Conservation (phyloP, 768 basidiomycete genomes). For the Pleurotus eryngii region DNA sequence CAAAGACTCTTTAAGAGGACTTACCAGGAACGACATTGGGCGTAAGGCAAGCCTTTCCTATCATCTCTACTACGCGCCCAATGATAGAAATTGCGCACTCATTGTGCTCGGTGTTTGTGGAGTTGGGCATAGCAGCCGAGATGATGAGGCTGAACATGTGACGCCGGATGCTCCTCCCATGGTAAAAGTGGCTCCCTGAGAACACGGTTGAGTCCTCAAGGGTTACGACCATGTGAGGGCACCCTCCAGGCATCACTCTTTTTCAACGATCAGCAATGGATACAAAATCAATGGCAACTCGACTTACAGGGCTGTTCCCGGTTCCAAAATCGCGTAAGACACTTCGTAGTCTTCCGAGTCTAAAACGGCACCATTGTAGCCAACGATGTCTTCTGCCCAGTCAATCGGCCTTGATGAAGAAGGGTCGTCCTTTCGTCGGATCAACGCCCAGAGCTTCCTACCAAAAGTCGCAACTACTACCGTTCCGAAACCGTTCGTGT, state of each 20-base stretch:
- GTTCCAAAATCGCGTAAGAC: constrained; percentile 1
- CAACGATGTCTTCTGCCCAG: background rate
- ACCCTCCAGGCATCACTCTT: background rate
- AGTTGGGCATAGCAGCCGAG: background rate
- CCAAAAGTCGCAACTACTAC: background rate
- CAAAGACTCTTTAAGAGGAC: background rate
- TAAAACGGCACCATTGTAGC: background rate
- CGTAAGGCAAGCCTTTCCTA: background rate
- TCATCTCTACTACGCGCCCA: background rate
- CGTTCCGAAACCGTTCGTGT: background rate
- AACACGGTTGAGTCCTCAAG: background rate
- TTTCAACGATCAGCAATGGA: background rate
- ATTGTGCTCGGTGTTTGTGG: background rate
- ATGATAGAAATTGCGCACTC: background rate
- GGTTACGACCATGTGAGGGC: background rate
- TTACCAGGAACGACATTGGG: background rate
- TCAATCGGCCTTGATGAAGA: background rate
- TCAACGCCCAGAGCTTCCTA: background rate
- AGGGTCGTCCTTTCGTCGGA: background rate
- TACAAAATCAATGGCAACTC: background rate
- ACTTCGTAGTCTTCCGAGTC: background rate
- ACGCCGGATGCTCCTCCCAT: background rate
- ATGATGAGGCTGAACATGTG: background rate
- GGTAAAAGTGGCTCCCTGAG: background rate
- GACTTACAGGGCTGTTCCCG: background rate